Evolutionary conservation across 768 basidiomycete species (phyloP).

Genomic region (Tricholoma furcatifolium): DNA sequence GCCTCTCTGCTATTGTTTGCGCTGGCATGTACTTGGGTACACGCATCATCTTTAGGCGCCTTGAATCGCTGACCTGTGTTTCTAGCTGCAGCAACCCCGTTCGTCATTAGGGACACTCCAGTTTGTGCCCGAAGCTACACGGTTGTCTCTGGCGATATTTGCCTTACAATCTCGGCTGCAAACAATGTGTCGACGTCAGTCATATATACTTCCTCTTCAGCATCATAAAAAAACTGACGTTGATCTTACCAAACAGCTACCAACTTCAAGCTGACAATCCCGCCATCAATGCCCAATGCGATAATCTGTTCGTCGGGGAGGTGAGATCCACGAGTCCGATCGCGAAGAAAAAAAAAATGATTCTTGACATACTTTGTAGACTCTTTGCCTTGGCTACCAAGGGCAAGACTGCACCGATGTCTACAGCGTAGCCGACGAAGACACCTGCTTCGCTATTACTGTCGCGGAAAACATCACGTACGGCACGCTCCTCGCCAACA

Average conservation of each 20-base stretch:
- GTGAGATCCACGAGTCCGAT: slow-evolving; percentile 22
- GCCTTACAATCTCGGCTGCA: slow-evolving; percentile 50
- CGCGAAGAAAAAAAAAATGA: neutral
- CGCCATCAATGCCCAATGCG: slow-evolving; percentile 50
- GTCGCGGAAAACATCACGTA: slow-evolving; percentile 38
- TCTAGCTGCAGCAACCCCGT: slow-evolving; percentile 7
- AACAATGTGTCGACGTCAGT: slow-evolving; percentile 48
- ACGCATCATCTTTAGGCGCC: neutral
- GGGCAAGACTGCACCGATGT: slow-evolving; percentile 58
- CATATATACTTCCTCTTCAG: neutral
- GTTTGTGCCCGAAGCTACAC: slow-evolving; percentile 51
- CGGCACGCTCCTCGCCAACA: slow-evolving; percentile 54
- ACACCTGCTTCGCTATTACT: slow-evolving; percentile 50
- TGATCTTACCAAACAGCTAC: slow-evolving; percentile 32
- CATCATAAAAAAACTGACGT: neutral
- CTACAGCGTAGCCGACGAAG: slow-evolving; percentile 44
- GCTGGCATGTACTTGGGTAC: slow-evolving; percentile 14
- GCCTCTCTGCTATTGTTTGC: slow-evolving; percentile 4
- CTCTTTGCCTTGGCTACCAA: slow-evolving; percentile 54
- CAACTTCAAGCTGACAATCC: slow-evolving; percentile 57
- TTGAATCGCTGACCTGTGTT: neutral
- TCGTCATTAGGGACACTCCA: slow-evolving; percentile 2
- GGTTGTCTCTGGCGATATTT: slow-evolving; percentile 52
- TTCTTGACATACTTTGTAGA: slow-evolving; percentile 17
- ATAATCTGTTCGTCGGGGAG: slow-evolving; percentile 54